phyloP scores from a whole-genome alignment of 495 filamentous ascomycete species.

The Pseudevernia furfuracea region DNA sequence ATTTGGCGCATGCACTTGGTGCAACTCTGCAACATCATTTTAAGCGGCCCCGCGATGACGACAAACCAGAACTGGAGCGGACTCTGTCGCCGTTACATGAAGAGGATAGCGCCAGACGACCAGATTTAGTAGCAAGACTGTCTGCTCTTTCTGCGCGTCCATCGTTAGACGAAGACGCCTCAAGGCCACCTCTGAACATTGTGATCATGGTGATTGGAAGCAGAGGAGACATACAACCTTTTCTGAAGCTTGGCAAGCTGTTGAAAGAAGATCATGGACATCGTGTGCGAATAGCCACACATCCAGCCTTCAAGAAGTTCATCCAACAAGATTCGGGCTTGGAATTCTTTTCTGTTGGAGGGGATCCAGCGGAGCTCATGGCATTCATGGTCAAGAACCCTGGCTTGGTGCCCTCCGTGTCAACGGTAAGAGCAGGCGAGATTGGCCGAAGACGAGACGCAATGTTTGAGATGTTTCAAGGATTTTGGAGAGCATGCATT shows the following conservation, averaged over 20 bases:
- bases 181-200: constrained; percentile 54
- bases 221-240: constrained; percentile 70
- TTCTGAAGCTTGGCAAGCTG: constrained; percentile 61
- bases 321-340: constrained; percentile 45
- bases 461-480: constrained; percentile 54
- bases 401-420: constrained; percentile 42
- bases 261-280: constrained; percentile 47
- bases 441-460: constrained; percentile 39
- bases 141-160: constrained; percentile 23
- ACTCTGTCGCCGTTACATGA: constrained; percentile 15
- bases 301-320: constrained; percentile 52
- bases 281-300: constrained; percentile 57
- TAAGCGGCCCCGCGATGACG: not conserved
- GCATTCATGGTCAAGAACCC: constrained; percentile 52
- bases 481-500: constrained; percentile 58
- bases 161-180: constrained; percentile 10
- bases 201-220: constrained; percentile 76
- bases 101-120: constrained; percentile 17
- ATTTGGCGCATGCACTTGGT: constrained; percentile 62
- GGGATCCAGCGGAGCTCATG: constrained; percentile 57
- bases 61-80: not conserved
- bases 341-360: constrained; percentile 59
- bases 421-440: constrained; percentile 41
- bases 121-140: constrained; percentile 22
- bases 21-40: constrained; percentile 42